Evolutionary conservation across 495 filamentous ascomycete species (phyloP), one percentile per base, ranked within the genome.

Genomic region (Aspergillus wentii): DNA sequence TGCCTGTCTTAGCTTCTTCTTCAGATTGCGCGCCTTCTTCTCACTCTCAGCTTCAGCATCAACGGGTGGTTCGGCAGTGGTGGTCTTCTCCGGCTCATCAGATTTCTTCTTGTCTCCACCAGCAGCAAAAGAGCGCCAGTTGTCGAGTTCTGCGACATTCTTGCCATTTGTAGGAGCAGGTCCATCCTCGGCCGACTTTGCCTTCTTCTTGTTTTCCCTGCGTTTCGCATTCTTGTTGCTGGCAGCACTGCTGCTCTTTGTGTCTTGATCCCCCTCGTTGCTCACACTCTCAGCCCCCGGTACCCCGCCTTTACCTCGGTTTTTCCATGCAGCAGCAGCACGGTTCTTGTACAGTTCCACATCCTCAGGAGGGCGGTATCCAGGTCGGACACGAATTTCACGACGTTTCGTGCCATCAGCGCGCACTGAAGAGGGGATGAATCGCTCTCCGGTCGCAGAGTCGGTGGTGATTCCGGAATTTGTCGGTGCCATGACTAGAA

Each of bases 301-400:
- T 4, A 96, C 74, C 47, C 84, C 83, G 35, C 76, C 79, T 43
- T 72, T 83, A 9, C 82, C 85, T 14, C 89, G 79, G 48, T 72
- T 88, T 62, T 88, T 91, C 71, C 86, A 95, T 26, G 76, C 80
- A 47, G 91, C 85, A 17, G 90, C 90, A 4, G 82, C 85, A 28
- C 85, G 80, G 65, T 95, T 97, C 71, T 86, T 92, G 75, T 97
- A 99, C 23, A 95, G 68, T 54, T 96, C 88, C 40, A 96, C 85
- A 62, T 99, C 94, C 60, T 99, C 94, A 2, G 92, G 91, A 0
- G 94, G 94, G 22, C 78, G 78, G 62, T 97, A 99, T 31, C 94
- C 94, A 9, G 91, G 90, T 3, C 87, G 79, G 28, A 99, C 85
- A 46, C 85, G 85, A 38, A 95, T 97, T 53, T 95, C 94, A 50